phyloP scores from a whole-genome alignment of 2,329 filamentous ascomycete species.

The Fusarium fracticaudum region DNA sequence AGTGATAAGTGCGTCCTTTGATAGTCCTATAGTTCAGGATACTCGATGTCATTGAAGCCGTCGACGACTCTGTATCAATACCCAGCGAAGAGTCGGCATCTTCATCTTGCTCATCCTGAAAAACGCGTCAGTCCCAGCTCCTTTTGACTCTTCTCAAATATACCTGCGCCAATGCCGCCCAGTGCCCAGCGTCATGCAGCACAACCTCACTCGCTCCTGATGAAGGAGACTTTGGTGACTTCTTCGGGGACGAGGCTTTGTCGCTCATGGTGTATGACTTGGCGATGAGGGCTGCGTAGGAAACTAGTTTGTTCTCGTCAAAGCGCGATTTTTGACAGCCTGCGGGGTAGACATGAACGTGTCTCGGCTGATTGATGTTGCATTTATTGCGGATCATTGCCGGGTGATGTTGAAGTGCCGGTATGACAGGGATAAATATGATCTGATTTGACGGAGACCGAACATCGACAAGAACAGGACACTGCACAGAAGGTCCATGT shows the following conservation, averaged over 20 bases:
- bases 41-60: background rate
- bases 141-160: rapidly evolving
- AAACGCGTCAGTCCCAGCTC: background rate
- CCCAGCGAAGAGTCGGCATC: background rate
- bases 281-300: background rate
- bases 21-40: slow-evolving; percentile 1
- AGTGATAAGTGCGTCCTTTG: background rate
- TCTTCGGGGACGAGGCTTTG: background rate
- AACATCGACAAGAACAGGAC: rapidly evolving
- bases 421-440: background rate
- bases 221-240: slow-evolving; percentile 5
- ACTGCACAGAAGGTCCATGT: background rate
- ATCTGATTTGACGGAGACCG: background rate
- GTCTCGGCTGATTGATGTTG: background rate
- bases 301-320: background rate
- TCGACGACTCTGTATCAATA: background rate
- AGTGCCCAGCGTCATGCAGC: slow-evolving; percentile 6
- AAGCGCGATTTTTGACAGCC: background rate
- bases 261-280: background rate
- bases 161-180: background rate
- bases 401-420: background rate
- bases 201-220: background rate
- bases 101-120: background rate
- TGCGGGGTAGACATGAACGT: background rate
- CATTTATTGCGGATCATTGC: background rate